A percentile compares a stretch with the other conserved stretches of the same genome.
Evolutionary conservation across 306 rosid species (phyloP).

Genomic region (Glycine soja): DNA sequence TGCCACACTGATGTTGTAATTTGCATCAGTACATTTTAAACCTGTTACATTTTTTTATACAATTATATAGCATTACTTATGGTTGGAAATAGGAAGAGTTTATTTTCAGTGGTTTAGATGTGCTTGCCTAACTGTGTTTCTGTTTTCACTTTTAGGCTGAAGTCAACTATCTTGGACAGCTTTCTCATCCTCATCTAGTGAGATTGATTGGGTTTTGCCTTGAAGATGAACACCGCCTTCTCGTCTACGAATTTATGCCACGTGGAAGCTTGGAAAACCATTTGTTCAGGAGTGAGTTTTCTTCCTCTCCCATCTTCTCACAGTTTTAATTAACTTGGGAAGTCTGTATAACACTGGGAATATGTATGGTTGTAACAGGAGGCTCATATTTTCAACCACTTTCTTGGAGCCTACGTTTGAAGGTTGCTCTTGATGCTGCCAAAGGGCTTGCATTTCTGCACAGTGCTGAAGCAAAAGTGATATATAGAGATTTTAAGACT

Average conservation of each 20-base stretch:
- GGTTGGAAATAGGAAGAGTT: slow-evolving; percentile 17
- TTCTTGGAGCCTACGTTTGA: slow-evolving; percentile 73
- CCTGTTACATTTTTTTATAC: slow-evolving; percentile 1
- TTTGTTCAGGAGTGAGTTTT: slow-evolving; percentile 68
- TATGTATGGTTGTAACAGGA: slow-evolving; percentile 51
- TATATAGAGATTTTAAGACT: slow-evolving; percentile 73
- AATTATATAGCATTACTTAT: not conserved
- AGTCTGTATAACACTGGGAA: slow-evolving; percentile 22
- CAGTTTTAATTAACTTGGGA: slow-evolving; percentile 6
- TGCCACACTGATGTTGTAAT: not conserved
- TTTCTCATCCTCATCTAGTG: slow-evolving; percentile 74
- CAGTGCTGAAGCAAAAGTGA: slow-evolving; percentile 61
- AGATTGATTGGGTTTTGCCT: slow-evolving; percentile 69
- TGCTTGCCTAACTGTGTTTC: slow-evolving; percentile 38
- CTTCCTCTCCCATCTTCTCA: not conserved
- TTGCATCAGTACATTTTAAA: not conserved
- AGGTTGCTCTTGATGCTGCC: slow-evolving; percentile 79
- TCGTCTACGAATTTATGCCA: slow-evolving; percentile 73
- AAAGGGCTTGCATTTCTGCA: slow-evolving; percentile 80
- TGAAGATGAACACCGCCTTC: slow-evolving; percentile 69
- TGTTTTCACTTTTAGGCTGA: slow-evolving; percentile 60
- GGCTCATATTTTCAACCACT: slow-evolving; percentile 78
- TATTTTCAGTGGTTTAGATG: not conserved
- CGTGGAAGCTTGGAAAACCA: slow-evolving; percentile 81
- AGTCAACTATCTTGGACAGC: slow-evolving; percentile 70